These are phyloP conservation scores for Delonix regia DNA, from an alignment of 306 rosid genomes.

Conservation along the genomic window DNA sequence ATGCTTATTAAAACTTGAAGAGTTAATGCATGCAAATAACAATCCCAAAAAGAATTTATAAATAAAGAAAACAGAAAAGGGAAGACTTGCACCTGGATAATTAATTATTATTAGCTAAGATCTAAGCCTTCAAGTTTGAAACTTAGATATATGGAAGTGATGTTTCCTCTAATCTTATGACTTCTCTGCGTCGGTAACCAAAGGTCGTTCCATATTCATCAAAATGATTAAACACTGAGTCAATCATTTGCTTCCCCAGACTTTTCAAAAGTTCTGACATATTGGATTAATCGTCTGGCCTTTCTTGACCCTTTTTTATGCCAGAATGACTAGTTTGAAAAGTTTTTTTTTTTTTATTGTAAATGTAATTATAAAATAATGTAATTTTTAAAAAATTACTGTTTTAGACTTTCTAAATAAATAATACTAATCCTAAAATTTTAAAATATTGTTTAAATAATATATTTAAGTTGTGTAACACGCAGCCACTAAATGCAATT, in stretches of 20 bases:
- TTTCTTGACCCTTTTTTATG: not conserved
- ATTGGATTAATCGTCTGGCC: not conserved
- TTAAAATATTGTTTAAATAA: too few species aligned
- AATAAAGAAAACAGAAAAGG: not conserved
- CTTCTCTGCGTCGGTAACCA: constrained; percentile 19
- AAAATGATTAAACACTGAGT: constrained; percentile 40
- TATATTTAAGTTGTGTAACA: too few species aligned
- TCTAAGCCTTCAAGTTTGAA: constrained; percentile 7
- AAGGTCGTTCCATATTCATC: constrained; percentile 21
- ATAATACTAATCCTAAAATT: too few species aligned
- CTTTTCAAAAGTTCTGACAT: constrained; percentile 3
- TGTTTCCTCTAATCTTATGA: not conserved
- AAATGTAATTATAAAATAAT: not conserved
- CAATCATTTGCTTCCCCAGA: constrained; percentile 21
- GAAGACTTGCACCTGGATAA: not conserved
- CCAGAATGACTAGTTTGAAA: not conserved
- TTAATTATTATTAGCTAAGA: not conserved
- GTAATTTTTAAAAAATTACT: too few species aligned
- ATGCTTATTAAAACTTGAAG: not conserved
- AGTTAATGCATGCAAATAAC: not conserved
- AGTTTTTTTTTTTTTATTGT: not conserved
- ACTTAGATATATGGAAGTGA: not conserved
- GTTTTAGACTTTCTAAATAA: too few species aligned
- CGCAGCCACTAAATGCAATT: too few species aligned
- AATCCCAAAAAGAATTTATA: not conserved